phyloP scores from a whole-genome alignment of 2,329 filamentous ascomycete species.

The Cytospora mali region DNA sequence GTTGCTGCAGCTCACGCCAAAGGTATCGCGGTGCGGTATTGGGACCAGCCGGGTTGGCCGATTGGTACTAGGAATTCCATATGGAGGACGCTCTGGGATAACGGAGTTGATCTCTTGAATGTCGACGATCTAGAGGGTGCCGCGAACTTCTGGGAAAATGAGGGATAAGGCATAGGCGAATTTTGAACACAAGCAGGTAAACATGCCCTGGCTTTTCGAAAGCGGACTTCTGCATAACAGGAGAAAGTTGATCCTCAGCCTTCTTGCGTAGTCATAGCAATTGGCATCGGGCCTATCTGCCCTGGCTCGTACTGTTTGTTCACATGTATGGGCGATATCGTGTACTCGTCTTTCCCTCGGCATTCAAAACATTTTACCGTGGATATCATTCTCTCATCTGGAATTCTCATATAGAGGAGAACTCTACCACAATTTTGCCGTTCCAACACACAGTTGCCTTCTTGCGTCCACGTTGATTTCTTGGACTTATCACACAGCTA shows the following conservation, averaged over 20 bases:
- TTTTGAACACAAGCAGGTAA: neutral
- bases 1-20: slow-evolving; percentile 54
- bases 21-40: slow-evolving; percentile 64
- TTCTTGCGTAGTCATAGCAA: neutral
- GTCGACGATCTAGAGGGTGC: slow-evolving; percentile 63
- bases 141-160: slow-evolving; percentile 38
- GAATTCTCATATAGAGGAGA: no score
- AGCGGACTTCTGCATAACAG: neutral
- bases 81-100: slow-evolving; percentile 59
- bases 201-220: no score
- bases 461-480: no score
- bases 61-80: slow-evolving; percentile 59
- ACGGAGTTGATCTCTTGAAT: slow-evolving; percentile 64
- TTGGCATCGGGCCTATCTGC: neutral
- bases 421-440: no score
- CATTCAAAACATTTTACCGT: no score
- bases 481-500: no score
- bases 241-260: neutral
- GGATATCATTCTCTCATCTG: no score
- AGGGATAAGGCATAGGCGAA: neutral
- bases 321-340: no score
- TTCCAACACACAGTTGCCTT: no score
- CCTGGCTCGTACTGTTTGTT: neutral
- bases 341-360: no score
- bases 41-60: slow-evolving; percentile 63